These are phyloP conservation scores for Scutellaria barbata DNA, from an alignment of 257 asterid species.

Conservation along the genomic window DNA sequence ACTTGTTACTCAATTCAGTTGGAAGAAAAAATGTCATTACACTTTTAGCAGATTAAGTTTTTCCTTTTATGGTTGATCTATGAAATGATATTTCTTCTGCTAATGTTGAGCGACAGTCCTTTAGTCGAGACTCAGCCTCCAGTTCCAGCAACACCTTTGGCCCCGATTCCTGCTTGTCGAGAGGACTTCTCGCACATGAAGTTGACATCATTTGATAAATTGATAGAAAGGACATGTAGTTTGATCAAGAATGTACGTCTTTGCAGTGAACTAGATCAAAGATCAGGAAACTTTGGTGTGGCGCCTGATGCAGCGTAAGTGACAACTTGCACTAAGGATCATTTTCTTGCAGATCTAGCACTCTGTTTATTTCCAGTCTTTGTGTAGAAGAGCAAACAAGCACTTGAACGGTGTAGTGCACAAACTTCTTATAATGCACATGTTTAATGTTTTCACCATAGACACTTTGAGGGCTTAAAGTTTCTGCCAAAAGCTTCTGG, in stretches of 20 bases:
- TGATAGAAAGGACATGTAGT: constrained; percentile 91
- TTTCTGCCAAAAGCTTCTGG: neutral
- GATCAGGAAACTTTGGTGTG: constrained; percentile 79
- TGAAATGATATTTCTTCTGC: constrained; percentile 29
- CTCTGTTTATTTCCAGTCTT: neutral
- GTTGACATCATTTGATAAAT: constrained; percentile 81
- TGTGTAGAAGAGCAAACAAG: neutral
- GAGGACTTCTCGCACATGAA: constrained; percentile 93
- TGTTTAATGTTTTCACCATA: too few species aligned
- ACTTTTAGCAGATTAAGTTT: constrained; percentile 22
- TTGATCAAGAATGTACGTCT: constrained; percentile 84
- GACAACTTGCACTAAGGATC: constrained; percentile 22
- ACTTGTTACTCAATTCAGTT: constrained; percentile 4
- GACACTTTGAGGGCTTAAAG: too few species aligned
- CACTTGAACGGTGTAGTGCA: neutral
- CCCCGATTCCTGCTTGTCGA: constrained; percentile 85
- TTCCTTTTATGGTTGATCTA: neutral
- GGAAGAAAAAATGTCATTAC: constrained; percentile 4
- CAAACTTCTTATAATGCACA: neutral
- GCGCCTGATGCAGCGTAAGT: constrained; percentile 99
- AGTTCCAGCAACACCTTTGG: constrained; percentile 46
- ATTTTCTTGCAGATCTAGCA: constrained; percentile 4
- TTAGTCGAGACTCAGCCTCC: constrained; percentile 51
- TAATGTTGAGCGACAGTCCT: constrained; percentile 47
- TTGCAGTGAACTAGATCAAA: constrained; percentile 82